Evolutionary conservation across 2,329 filamentous ascomycete genomes (phyloP).

Genomic region (Neocucurbitaria cava): DNA sequence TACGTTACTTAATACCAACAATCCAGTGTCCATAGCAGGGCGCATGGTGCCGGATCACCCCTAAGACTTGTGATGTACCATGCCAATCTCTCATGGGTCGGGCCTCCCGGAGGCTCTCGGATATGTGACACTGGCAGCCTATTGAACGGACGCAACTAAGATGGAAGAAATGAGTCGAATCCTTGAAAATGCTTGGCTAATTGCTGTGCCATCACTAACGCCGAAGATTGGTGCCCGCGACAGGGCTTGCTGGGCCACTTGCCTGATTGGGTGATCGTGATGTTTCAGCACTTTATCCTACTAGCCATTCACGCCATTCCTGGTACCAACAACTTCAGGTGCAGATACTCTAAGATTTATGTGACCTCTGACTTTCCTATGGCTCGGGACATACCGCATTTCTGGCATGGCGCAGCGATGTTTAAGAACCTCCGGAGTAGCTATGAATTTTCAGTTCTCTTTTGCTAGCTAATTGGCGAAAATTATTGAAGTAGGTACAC

Average conservation of each 20-base stretch:
- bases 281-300: constrained; percentile 10
- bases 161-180: neutral
- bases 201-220: neutral
- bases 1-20: constrained; percentile 14
- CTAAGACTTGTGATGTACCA: constrained; percentile 5
- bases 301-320: constrained; percentile 16
- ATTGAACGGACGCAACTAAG: constrained; percentile 1
- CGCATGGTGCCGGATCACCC: constrained; percentile 9
- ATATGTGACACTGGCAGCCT: constrained; percentile 15
- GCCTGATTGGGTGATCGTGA: constrained; percentile 14
- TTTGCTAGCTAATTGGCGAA: no score
- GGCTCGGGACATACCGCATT: neutral
- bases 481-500: neutral
- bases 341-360: constrained; percentile 1
- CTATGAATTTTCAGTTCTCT: no score
- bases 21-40: neutral
- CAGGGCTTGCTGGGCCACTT: constrained; percentile 10
- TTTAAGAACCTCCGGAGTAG: neutral
- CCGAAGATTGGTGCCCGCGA: neutral
- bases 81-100: constrained; percentile 5
- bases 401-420: neutral
- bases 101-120: constrained; percentile 2
- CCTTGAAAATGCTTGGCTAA: neutral
- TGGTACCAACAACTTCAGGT: neutral
- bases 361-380: neutral